A percentile compares a stretch with the other conserved stretches of the same genome.
Evolutionary conservation across 1,284 basidiomycete species (phyloP).

Genomic region (Irpex sp.): DNA sequence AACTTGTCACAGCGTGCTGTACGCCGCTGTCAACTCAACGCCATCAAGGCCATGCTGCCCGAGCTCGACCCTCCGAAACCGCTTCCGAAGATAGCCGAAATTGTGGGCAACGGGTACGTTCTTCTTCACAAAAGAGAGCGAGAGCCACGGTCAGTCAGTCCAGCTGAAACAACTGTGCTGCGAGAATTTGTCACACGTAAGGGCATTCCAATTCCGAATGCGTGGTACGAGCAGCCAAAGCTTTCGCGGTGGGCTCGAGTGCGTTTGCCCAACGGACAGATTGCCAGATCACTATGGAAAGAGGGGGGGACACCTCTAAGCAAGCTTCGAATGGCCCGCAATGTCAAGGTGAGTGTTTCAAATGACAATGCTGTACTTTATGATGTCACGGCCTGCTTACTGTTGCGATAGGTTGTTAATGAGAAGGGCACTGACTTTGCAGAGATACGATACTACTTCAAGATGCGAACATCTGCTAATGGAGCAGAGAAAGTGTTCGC

Average conservation of each 20-base stretch:
- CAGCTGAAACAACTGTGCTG: background rate
- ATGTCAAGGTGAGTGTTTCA: slow-evolving; percentile 25
- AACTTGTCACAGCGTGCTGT: no score
- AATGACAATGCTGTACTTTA: no score
- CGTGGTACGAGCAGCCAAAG: background rate
- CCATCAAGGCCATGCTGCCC: no score
- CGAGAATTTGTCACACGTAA: background rate
- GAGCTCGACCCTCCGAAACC: no score
- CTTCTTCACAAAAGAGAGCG: slow-evolving; percentile 2
- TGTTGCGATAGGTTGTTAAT: background rate
- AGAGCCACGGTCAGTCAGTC: background rate
- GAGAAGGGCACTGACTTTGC: background rate
- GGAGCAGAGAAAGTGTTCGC: background rate
- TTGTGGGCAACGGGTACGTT: slow-evolving; percentile 2
- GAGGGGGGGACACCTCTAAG: slow-evolving; percentile 12
- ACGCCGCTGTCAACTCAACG: no score
- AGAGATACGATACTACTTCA: background rate
- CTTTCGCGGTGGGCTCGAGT: slow-evolving; percentile 22
- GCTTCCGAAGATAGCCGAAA: no score
- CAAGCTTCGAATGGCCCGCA: slow-evolving; percentile 15
- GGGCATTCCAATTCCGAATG: background rate
- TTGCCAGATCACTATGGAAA: slow-evolving; percentile 21
- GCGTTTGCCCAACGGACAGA: slow-evolving; percentile 25
- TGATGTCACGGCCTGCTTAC: no score
- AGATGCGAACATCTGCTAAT: background rate